These are phyloP conservation scores for Suillus placidus DNA, from an alignment of 768 basidiomycete species.

Conservation along the genomic window DNA sequence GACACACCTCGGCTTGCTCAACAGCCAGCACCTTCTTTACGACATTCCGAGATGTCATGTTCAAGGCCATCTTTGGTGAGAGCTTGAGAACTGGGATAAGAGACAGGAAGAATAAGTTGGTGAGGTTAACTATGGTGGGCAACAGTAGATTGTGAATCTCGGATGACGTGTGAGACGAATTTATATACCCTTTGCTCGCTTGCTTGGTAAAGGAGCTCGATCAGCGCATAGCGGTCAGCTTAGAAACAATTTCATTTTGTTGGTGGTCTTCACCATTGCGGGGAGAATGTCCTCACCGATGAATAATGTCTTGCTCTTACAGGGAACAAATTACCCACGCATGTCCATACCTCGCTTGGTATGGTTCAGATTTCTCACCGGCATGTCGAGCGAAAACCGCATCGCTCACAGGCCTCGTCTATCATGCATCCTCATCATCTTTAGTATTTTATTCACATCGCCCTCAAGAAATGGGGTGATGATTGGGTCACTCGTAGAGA, in stretches of 20 bases:
- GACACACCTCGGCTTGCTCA: conserved; percentile 67
- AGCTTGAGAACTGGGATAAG: conserved; percentile 7
- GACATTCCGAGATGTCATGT: conserved; percentile 63
- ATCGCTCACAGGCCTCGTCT: neutral
- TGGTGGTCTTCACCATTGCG: conserved; percentile 10
- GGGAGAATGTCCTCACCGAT: conserved; percentile 18
- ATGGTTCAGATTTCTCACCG: neutral
- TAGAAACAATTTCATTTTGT: conserved; percentile 10
- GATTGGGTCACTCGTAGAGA: neutral
- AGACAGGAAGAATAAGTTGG: neutral
- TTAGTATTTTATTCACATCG: neutral
- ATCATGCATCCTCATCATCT: neutral
- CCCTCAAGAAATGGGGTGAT: neutral
- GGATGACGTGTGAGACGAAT: neutral
- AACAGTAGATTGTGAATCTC: neutral
- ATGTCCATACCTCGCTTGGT: neutral
- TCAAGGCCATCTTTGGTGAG: conserved; percentile 30
- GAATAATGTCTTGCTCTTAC: conserved; percentile 12
- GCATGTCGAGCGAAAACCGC: neutral
- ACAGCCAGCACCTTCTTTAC: conserved; percentile 76
- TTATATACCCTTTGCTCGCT: conserved; percentile 12
- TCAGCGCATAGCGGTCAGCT: neutral
- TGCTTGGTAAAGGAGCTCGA: conserved; percentile 2
- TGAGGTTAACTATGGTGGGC: conserved; percentile 3
- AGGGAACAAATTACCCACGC: conserved; percentile 1